These are phyloP conservation scores for Penstemon eatonii DNA, from an alignment of 257 asterid species.

Conservation along the genomic window DNA sequence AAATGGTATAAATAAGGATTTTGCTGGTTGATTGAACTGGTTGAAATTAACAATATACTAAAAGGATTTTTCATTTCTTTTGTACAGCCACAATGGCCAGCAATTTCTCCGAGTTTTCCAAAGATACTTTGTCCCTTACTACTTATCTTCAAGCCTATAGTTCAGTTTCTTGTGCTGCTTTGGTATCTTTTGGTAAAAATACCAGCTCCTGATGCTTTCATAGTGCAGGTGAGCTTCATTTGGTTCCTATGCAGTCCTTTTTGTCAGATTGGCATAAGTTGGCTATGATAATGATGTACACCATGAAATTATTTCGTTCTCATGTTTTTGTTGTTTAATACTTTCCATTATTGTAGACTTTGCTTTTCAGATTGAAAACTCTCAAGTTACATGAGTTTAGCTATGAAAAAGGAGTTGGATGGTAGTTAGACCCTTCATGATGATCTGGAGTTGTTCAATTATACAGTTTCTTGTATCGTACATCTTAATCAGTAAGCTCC, in stretches of 20 bases:
- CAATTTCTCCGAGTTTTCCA: constrained; percentile 60
- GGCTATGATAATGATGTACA: constrained; percentile 8
- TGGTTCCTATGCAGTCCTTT: constrained; percentile 16
- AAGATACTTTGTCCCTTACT: constrained; percentile 73
- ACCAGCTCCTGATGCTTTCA: constrained; percentile 84
- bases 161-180: constrained; percentile 82
- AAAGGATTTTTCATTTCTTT: constrained; percentile 25
- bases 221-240: constrained; percentile 78
- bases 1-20: constrained; percentile 57
- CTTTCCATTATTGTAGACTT: constrained; percentile 11
- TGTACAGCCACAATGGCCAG: constrained; percentile 77
- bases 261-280: constrained; percentile 3
- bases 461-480: neutral
- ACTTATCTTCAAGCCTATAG: constrained; percentile 71
- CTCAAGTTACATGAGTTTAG: constrained; percentile 17
- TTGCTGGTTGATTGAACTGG: constrained; percentile 20
- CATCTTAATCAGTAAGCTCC: constrained; percentile 14
- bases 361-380: constrained; percentile 13
- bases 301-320: constrained; percentile 12
- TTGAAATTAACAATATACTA: constrained; percentile 26
- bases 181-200: constrained; percentile 87
- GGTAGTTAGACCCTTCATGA: constrained; percentile 9
- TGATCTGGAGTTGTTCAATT: constrained; percentile 6
- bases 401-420: constrained; percentile 21
- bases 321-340: constrained; percentile 15